phyloP scores from a whole-genome alignment of 1,139 yeast genomes.

The Blastobotrys proliferans region DNA sequence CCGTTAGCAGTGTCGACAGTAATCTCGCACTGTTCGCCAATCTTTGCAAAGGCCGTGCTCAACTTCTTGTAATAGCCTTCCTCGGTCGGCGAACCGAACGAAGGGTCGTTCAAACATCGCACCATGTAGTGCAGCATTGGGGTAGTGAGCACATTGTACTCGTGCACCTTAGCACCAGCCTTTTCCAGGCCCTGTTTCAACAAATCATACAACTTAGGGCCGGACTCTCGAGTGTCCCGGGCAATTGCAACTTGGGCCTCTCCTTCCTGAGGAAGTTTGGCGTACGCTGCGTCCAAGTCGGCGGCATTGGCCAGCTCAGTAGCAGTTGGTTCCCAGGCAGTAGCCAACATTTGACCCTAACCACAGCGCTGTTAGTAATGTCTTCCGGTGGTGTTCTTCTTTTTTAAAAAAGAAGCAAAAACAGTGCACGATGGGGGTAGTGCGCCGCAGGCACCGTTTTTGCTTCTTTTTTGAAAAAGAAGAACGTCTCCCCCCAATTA shows the following conservation, averaged over 20 bases:
- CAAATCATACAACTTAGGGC: conserved; percentile 59
- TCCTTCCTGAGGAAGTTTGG: conserved; percentile 31
- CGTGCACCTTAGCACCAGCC: conserved; percentile 43
- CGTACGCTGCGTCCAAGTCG: conserved; percentile 35
- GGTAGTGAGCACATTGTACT: conserved; percentile 77
- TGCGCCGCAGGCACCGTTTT: too few species aligned
- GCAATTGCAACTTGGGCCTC: conserved; percentile 50
- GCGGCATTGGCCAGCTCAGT: conserved; percentile 68
- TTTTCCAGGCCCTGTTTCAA: conserved; percentile 64
- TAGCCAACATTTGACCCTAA: conserved; percentile 83
- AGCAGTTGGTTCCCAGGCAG: conserved; percentile 80
- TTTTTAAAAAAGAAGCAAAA: too few species aligned
- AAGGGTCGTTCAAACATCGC: conserved; percentile 58
- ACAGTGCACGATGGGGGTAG: too few species aligned
- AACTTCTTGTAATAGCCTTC: conserved; percentile 69
- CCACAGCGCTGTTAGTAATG: neutral
- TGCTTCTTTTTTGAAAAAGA: too few species aligned
- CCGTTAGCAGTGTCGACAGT: conserved; percentile 92
- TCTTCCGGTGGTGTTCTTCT: too few species aligned
- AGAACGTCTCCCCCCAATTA: too few species aligned
- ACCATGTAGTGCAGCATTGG: conserved; percentile 93
- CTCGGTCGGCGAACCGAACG: conserved; percentile 63
- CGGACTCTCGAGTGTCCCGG: conserved; percentile 59
- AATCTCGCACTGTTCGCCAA: conserved; percentile 40
- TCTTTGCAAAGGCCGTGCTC: conserved; percentile 42